These are phyloP conservation scores for Corylus americana DNA, from an alignment of 306 rosid genomes.

Conservation along the genomic window DNA sequence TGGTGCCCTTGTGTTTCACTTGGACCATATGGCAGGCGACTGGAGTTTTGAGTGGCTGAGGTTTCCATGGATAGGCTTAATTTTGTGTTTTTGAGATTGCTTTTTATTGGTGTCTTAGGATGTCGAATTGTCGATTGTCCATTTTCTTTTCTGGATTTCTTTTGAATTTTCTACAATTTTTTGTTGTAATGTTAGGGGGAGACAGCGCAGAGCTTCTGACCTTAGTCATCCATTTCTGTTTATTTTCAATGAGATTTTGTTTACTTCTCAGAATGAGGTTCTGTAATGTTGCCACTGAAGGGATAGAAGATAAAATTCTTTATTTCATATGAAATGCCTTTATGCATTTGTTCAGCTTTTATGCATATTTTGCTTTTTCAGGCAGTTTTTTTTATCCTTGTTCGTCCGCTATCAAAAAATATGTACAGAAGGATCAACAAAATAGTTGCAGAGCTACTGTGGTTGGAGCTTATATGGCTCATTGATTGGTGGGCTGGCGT, in stretches of 20 bases:
- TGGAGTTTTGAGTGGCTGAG: too few relatives aligned
- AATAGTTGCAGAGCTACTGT: constrained; percentile 66
- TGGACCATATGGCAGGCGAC: too few relatives aligned
- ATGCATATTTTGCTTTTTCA: constrained; percentile 29
- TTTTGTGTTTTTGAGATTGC: too few relatives aligned
- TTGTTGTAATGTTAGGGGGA: background rate
- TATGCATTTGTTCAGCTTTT: background rate
- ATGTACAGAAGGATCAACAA: constrained; percentile 64
- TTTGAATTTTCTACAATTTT: background rate
- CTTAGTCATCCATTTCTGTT: background rate
- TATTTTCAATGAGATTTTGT: background rate
- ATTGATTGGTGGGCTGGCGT: constrained; percentile 90
- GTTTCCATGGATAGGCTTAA: too few relatives aligned
- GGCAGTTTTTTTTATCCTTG: constrained; percentile 58
- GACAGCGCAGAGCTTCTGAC: background rate
- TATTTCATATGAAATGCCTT: background rate
- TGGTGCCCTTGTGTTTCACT: too few relatives aligned
- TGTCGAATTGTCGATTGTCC: background rate
- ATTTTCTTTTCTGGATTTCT: background rate
- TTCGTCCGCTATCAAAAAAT: constrained; percentile 70
- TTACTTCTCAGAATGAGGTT: background rate
- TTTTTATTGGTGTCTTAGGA: background rate
- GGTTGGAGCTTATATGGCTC: constrained; percentile 87
- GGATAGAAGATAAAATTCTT: too few relatives aligned
- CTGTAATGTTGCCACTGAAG: background rate